Evolutionary conservation across 306 rosid species (phyloP).

Genomic region (Acacia melanoxylon): DNA sequence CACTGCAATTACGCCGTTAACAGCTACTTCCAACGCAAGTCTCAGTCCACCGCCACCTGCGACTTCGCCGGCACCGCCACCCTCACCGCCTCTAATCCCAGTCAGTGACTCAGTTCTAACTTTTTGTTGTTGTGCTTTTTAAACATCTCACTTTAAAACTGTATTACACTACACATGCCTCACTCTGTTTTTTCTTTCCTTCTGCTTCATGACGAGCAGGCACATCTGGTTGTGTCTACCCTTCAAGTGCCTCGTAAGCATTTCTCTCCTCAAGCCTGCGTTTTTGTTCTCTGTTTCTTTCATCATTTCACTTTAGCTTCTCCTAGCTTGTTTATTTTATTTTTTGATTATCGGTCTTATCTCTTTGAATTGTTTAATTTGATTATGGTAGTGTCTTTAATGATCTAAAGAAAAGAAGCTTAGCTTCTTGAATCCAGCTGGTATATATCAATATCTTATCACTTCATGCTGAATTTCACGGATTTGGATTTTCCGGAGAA

Average conservation of each 20-base stretch:
- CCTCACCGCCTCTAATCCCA: conserved; percentile 56
- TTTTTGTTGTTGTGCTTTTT: too few relatives aligned
- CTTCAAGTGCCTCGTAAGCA: conserved; percentile 68
- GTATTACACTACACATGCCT: neutral
- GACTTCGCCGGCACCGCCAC: conserved; percentile 71
- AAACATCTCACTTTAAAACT: neutral
- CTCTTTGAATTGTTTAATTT: neutral
- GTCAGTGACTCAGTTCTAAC: conserved; percentile 32
- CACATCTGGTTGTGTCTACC: conserved; percentile 52
- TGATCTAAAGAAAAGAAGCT: neutral
- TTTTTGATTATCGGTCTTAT: neutral
- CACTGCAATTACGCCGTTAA: conserved; percentile 81
- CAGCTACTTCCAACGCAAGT: conserved; percentile 74
- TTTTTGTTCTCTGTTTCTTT: neutral
- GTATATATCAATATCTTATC: neutral
- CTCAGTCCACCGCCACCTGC: conserved; percentile 60
- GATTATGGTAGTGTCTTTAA: neutral
- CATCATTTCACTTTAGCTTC: neutral
- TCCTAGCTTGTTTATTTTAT: neutral
- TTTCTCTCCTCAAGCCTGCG: neutral
- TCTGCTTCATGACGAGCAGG: conserved; percentile 44
- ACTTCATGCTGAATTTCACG: neutral
- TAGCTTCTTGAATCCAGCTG: neutral
- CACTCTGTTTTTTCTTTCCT: neutral
- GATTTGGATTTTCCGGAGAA: neutral